phyloP scores from a whole-genome alignment of 169 alveolate species.

The Cryptosporidium parvum region DNA sequence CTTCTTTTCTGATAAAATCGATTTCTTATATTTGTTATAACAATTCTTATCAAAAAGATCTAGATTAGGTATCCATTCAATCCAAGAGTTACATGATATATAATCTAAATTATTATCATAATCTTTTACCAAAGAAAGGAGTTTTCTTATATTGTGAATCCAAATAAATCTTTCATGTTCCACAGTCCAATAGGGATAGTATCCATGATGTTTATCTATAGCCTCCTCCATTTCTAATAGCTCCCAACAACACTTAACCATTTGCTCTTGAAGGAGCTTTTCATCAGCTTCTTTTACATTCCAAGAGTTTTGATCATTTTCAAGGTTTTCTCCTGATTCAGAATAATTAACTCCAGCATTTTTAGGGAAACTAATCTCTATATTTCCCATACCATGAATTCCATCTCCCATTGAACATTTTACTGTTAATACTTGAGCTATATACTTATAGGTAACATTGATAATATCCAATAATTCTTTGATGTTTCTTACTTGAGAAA shows the following conservation, averaged over 20 bases:
- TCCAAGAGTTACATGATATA: constrained; percentile 63
- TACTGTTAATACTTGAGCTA: constrained; percentile 1
- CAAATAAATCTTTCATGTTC: constrained; percentile 66
- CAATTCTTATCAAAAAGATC: constrained; percentile 53
- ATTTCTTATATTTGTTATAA: constrained; percentile 36
- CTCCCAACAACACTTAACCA: constrained; percentile 61
- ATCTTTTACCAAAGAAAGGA: constrained; percentile 36
- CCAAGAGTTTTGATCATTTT: not conserved
- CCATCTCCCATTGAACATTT: constrained; percentile 14
- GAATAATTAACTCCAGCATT: constrained; percentile 27
- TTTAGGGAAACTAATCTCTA: constrained; percentile 43
- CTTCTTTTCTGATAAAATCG: not conserved
- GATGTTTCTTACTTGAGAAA: constrained; percentile 34
- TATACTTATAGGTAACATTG: constrained; percentile 27
- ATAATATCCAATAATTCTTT: constrained; percentile 45
- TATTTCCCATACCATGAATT: not conserved
- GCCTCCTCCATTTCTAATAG: constrained; percentile 63
- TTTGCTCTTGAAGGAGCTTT: constrained; percentile 19
- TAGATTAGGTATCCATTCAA: constrained; percentile 72
- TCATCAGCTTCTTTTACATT: not conserved
- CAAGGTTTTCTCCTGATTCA: not conserved
- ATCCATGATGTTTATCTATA: constrained; percentile 38
- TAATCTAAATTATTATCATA: constrained; percentile 31
- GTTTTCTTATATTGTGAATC: constrained; percentile 66
- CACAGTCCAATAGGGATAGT: constrained; percentile 60